These are phyloP conservation scores for Akanthomyces muscarius DNA, from an alignment of 2,329 filamentous ascomycete species.

Conservation along the genomic window DNA sequence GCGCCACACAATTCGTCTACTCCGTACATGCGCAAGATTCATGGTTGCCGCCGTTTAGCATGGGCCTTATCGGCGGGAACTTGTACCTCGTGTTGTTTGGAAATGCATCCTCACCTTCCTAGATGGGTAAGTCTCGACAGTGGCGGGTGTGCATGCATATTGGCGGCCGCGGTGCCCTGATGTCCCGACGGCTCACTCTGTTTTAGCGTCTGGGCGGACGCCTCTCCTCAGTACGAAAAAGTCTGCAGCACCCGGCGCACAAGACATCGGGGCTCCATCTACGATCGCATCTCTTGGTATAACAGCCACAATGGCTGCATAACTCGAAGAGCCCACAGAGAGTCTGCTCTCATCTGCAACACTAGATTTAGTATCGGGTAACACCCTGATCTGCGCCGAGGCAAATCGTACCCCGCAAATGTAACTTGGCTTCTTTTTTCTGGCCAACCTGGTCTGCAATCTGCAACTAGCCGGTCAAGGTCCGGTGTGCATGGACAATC, in stretches of 20 bases:
- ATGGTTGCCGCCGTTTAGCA: not conserved
- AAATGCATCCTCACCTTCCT: constrained; percentile 3
- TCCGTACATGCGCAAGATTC: not conserved
- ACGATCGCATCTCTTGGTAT: constrained; percentile 8
- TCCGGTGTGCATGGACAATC: not conserved
- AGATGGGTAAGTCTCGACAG: constrained; percentile 5
- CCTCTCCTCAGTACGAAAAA: not conserved
- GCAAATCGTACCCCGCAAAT: not conserved
- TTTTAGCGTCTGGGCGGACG: not conserved
- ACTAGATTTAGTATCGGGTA: no score
- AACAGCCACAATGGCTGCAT: not conserved
- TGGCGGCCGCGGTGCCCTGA: not conserved
- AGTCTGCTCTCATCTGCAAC: not conserved
- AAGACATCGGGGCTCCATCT: not conserved
- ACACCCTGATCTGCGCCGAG: not conserved
- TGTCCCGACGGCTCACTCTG: not conserved
- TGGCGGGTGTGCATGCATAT: not conserved
- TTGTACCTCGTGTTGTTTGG: not conserved
- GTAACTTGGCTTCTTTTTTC: not conserved
- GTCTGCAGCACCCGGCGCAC: not conserved
- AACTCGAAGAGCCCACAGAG: not conserved
- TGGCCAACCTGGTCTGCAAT: not conserved
- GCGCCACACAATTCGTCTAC: not conserved
- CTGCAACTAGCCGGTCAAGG: not conserved
- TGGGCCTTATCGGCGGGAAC: not conserved